Conservation (phyloP, 257 asterid species). For the Gynochthodes officinalis region DNA sequence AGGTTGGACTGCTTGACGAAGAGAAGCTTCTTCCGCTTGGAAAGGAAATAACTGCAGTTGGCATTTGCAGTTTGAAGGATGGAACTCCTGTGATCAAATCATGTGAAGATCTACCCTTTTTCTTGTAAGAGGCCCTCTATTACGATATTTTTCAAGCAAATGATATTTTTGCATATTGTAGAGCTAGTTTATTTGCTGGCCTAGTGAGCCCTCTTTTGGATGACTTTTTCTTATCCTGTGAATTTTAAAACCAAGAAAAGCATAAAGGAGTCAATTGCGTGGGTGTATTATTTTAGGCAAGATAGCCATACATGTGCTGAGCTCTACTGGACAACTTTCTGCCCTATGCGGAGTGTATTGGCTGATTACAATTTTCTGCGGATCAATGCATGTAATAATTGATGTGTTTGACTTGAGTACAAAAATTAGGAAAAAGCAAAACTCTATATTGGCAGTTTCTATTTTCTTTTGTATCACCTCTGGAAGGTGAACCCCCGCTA, state of each 20-base stretch:
- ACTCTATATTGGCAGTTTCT: background rate
- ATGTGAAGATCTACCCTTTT: conserved; percentile 76
- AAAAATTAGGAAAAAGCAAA: background rate
- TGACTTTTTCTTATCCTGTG: background rate
- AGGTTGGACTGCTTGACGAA: conserved; percentile 87
- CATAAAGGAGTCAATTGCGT: background rate
- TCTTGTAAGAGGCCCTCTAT: conserved; percentile 55
- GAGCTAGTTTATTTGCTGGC: background rate
- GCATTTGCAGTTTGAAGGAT: conserved; percentile 56
- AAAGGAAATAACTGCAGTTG: conserved; percentile 78
- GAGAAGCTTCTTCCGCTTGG: conserved; percentile 86
- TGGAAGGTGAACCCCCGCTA: background rate
- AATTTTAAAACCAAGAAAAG: background rate
- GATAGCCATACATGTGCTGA: background rate
- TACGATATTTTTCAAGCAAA: background rate
- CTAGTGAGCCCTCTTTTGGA: background rate
- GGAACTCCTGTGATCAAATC: conserved; percentile 72
- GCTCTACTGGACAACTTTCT: background rate
- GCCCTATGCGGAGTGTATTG: background rate
- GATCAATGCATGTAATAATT: too few species aligned
- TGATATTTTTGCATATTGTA: background rate
- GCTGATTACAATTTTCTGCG: background rate
- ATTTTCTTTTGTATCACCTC: background rate
- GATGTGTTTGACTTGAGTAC: background rate
- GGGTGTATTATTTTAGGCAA: background rate